Evolutionary conservation across 192 early-diverging fungal genomes (phyloP), one percentile per base, ranked within the genome.

Genomic region (Tieghemiomyces parasiticus): DNA sequence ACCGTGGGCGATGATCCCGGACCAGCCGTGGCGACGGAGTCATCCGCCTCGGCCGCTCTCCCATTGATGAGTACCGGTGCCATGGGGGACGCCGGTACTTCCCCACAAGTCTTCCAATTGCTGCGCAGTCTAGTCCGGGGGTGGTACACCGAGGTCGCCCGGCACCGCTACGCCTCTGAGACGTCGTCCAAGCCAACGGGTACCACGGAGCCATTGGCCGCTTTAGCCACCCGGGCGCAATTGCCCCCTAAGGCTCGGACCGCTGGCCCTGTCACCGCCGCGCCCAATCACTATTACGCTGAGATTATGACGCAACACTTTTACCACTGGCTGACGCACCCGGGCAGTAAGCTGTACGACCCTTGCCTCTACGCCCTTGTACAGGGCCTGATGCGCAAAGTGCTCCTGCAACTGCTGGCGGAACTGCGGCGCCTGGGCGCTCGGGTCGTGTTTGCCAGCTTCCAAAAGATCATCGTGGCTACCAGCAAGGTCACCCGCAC

Each of bases 361-460:
- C 90, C 88, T 0, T 81, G 83, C 33, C 63, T 96, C 45, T 84
- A 83, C 29, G 71, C 71, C 8, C 68, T 93, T 46, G 78, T 98
- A 19, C 84, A 91, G 60, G 76, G 81, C 32, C 70, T 95, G 63
- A 98, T 98, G 93, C 84, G 82, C 61, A 89, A 90, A 61, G 84
- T 88, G 29, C 90, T 92, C 61, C 60, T 87, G 76, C 86, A 90
- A 64, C 71, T 98, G 47, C 69, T 88, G 20, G 83, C 81, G 12
- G 89, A 94, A 66, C 78, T 90, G 54, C 85, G 81, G 47, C 66
- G 78, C 32, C 74, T 96, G 4, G 92, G 92, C 19, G 81, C 83
- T 19, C 66, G 72, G 31, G 72, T 95, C 16, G 81, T 96, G 22
- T 86, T 78, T 66, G 90, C 86, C 49, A 88, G 74, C 35, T 79